A percentile compares a stretch with the other conserved stretches of the same genome.
phyloP scores from a whole-genome alignment of 139 green algal species.

The Desmodesmus armatus region DNA sequence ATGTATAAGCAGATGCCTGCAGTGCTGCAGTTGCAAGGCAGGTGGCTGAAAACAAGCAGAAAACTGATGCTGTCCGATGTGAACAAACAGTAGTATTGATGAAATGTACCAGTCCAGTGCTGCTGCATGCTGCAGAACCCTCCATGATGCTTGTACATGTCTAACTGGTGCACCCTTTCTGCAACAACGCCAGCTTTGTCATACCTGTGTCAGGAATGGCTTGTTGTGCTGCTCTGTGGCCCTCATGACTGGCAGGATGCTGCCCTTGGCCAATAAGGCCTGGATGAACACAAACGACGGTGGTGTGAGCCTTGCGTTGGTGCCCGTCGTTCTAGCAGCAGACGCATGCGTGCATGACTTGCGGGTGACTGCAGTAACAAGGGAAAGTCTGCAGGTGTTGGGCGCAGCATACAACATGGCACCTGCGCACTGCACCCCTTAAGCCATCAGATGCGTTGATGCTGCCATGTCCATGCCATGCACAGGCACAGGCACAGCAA shows the following conservation, averaged over 20 bases:
- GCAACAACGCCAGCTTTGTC: background rate
- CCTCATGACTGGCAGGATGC: constrained; percentile 40
- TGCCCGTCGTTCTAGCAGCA: no score
- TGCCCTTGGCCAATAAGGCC: constrained; percentile 29
- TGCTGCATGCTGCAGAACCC: background rate
- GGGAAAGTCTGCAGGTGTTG: background rate
- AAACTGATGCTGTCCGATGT: no score
- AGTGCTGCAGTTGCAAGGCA: no score
- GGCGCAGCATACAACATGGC: background rate
- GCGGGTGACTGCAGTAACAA: background rate
- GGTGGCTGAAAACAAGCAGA: no score
- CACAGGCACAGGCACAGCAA: background rate
- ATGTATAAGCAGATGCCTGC: no score
- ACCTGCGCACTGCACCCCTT: background rate
- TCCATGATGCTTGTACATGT: background rate
- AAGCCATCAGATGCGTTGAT: no score
- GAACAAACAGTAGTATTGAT: no score
- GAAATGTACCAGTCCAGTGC: background rate
- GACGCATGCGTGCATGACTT: background rate
- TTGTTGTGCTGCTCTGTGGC: constrained; percentile 25
- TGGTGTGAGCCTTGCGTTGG: no score
- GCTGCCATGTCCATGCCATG: background rate
- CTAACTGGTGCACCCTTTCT: background rate
- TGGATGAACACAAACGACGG: background rate
- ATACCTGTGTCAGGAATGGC: background rate